Evolutionary conservation across 371 early-diverging fungal species (phyloP), one percentile per base, ranked within the genome.

Genomic region (Syncephalastrum racemosum): DNA sequence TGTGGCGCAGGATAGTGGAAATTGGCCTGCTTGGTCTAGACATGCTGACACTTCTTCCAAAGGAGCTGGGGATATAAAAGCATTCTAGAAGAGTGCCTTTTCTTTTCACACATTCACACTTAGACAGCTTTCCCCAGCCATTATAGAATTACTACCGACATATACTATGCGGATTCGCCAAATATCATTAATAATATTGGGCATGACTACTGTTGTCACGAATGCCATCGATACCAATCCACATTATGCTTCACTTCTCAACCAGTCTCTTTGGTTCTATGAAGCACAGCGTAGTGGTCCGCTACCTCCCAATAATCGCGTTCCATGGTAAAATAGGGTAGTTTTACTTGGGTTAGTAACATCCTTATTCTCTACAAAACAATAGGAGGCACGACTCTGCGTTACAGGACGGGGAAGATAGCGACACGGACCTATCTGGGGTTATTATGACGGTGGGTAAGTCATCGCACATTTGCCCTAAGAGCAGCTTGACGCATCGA

Each of bases 271-370:
- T 14, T 59, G 65, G 55, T 82, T 79, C 56, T 82, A 77, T 43
- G 80, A 82, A 51, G 82, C 82, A 3, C 80, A 80, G 50, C 62
- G 80, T 15, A 68, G 78, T 46, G 82, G 82, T 22, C 71, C 59
- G 8, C 60, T 82, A 13, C 71, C 77, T 15, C 7, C 69, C 5
- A 58, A 70, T 51, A 77, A 71, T 24, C 70, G 79, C 55, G 67
- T 79, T 14, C 54, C 64, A 23, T 82, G 82, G 80, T 67, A 54
- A 16, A 18, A 16, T n/a, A 40, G 4, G 1, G 23, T 18, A 41
- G 14, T 27, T n/a, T 15, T 15, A 15, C 27, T 18, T 18, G 18
- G 10, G 14, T 31, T 25, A 27, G n/a, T 13, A 27, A 13, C 31
- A 20, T n/a, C 6, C 22, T 2, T 46, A 23, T 42, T 49, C n/a